Conservation (phyloP, 2,329 filamentous ascomycete species). For the Apiospora aurea region DNA sequence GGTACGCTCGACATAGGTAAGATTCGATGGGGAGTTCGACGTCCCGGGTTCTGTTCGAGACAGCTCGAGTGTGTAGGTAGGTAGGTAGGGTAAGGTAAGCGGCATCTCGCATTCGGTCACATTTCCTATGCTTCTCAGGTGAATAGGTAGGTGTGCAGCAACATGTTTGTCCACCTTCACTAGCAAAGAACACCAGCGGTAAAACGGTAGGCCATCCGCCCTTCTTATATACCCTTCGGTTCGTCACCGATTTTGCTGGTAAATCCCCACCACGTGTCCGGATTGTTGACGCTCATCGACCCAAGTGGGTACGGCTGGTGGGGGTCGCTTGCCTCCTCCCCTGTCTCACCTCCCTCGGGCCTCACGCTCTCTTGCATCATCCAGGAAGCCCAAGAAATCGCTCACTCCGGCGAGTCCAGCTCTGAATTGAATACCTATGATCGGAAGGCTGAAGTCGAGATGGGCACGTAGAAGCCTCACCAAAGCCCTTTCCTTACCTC, state of each 20-base stretch:
- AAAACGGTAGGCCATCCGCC: neutral
- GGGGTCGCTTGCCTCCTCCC: constrained; percentile 1
- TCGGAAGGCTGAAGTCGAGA: neutral
- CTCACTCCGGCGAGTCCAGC: neutral
- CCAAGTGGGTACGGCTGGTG: neutral
- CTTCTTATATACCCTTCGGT: constrained; percentile 14
- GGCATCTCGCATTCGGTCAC: neutral
- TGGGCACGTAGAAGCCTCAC: neutral
- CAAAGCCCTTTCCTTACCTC: neutral
- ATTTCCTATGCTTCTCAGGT: neutral
- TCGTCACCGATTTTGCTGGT: neutral
- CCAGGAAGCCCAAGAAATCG: constrained; percentile 8
- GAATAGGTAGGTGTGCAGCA: neutral
- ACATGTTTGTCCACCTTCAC: neutral
- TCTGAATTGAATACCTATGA: neutral
- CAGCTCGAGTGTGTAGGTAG: neutral
- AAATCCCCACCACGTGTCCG: constrained; percentile 19
- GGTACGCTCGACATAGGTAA: neutral
- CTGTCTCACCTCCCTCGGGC: constrained; percentile 20
- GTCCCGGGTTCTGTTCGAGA: constrained; percentile 1
- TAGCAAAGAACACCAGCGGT: neutral
- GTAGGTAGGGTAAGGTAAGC: neutral
- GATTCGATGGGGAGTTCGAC: neutral
- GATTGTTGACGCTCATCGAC: constrained; percentile 4
- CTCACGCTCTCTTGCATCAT: constrained; percentile 16